Conservation (phyloP, 2,329 filamentous ascomycete genomes). For the Chaetomium olivaceum region DNA sequence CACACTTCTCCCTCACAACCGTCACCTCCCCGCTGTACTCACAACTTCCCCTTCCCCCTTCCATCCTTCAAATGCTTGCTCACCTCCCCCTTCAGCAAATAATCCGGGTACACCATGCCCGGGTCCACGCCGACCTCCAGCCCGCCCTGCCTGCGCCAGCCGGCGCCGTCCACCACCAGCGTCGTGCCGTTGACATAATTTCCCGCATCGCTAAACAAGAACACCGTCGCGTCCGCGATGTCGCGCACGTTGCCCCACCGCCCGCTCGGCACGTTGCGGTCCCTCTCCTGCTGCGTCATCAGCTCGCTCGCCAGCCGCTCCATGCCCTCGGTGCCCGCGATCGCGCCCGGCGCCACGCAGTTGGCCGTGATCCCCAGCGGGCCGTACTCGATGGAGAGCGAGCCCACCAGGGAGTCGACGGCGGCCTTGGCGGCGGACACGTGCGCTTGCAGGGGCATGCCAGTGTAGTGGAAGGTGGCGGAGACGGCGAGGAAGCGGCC, state of each 20-base stretch:
- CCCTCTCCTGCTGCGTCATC: slow-evolving; percentile 35
- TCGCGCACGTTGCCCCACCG: slow-evolving; percentile 79
- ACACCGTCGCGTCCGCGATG: slow-evolving; percentile 90
- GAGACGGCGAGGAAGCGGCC: slow-evolving; percentile 89
- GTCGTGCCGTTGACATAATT: slow-evolving; percentile 84
- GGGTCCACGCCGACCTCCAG: slow-evolving; percentile 49
- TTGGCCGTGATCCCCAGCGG: slow-evolving; percentile 86
- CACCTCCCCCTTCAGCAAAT: slow-evolving; percentile 44
- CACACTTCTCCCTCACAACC: too few relatives aligned
- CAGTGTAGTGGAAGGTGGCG: slow-evolving; percentile 88
- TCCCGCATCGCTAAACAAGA: slow-evolving; percentile 80
- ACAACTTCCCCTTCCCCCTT: slow-evolving; percentile 36
- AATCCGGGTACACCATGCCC: slow-evolving; percentile 56
- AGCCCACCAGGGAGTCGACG: slow-evolving; percentile 79
- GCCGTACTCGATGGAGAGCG: slow-evolving; percentile 84
- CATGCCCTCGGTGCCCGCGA: slow-evolving; percentile 81
- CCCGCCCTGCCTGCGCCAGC: slow-evolving; percentile 55
- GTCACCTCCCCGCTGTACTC: too few relatives aligned
- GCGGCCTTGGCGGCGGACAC: slow-evolving; percentile 90
- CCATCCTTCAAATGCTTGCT: slow-evolving; percentile 45
- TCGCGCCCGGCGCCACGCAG: slow-evolving; percentile 83
- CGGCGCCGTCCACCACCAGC: slow-evolving; percentile 69
- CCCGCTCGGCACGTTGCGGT: slow-evolving; percentile 64
- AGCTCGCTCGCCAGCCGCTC: slow-evolving; percentile 55
- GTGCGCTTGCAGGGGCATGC: slow-evolving; percentile 81